phyloP scores from a whole-genome alignment of 1,284 basidiomycete genomes.

The Meripilus lineatus region DNA sequence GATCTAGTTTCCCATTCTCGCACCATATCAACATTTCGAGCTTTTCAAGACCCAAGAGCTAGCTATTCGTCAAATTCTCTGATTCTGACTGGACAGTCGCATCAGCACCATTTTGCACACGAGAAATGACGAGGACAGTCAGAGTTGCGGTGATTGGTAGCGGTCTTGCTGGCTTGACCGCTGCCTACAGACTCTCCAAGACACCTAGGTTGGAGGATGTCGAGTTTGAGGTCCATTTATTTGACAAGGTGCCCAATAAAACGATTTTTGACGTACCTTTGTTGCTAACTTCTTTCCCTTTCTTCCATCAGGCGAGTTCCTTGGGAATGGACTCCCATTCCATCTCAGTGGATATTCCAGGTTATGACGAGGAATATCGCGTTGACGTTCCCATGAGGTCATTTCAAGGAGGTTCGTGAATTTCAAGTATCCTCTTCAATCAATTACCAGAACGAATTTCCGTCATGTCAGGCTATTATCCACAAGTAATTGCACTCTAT shows the following conservation, averaged over 20 bases:
- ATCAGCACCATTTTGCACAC: no score
- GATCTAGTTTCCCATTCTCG: no score
- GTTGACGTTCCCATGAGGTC: slow-evolving; percentile 78
- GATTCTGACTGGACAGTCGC: no score
- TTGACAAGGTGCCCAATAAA: slow-evolving; percentile 56
- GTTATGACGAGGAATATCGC: slow-evolving; percentile 34
- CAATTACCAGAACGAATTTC: not conserved
- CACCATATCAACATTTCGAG: no score
- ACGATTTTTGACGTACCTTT: not conserved
- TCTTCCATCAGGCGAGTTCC: slow-evolving; percentile 32
- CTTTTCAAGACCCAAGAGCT: no score
- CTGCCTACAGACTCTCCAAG: slow-evolving; percentile 54
- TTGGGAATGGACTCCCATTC: slow-evolving; percentile 58
- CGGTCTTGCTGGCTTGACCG: slow-evolving; percentile 67
- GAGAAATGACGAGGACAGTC: slow-evolving; percentile 35
- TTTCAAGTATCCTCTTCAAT: not conserved
- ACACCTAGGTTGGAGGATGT: slow-evolving; percentile 33
- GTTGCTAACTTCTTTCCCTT: slow-evolving; percentile 6
- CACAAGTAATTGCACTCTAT: slow-evolving; percentile 62
- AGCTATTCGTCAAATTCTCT: no score
- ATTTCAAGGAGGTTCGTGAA: slow-evolving; percentile 62
- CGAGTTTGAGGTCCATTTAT: slow-evolving; percentile 61
- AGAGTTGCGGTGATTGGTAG: slow-evolving; percentile 67
- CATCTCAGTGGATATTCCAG: slow-evolving; percentile 33
- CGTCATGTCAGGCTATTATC: slow-evolving; percentile 57